phyloP scores from a whole-genome alignment of 495 filamentous ascomycete species.

The Terfezia claveryi region DNA sequence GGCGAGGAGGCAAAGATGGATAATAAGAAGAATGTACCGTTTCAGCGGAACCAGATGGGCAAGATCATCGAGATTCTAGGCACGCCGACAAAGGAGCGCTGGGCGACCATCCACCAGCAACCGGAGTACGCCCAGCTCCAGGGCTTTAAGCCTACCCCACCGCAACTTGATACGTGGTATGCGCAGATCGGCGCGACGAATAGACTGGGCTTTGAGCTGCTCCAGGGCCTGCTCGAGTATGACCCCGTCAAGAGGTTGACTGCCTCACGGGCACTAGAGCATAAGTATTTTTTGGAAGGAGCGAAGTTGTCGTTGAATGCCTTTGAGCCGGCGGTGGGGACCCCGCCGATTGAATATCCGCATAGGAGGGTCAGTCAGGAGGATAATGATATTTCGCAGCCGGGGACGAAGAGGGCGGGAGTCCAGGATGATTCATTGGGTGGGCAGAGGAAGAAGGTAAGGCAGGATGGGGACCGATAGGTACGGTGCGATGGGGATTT shows the following conservation, averaged over 20 bases:
- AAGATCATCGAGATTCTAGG: conserved; percentile 95
- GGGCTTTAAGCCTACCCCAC: conserved; percentile 23
- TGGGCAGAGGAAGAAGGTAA: conserved; percentile 42
- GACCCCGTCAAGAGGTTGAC: conserved; percentile 77
- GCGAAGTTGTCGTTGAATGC: conserved; percentile 28
- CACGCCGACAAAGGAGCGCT: conserved; percentile 66
- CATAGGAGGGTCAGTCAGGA: conserved; percentile 75
- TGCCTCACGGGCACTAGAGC: conserved; percentile 61
- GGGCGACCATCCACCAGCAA: conserved; percentile 61
- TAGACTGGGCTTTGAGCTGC: conserved; percentile 51
- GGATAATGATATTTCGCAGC: conserved; percentile 78
- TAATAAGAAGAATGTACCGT: conserved; percentile 85
- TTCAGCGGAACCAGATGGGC: conserved; percentile 95
- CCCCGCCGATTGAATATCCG: conserved; percentile 68
- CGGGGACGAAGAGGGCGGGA: conserved; percentile 79
- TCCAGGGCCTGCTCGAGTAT: conserved; percentile 68
- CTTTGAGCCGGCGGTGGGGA: conserved; percentile 38
- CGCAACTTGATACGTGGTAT: conserved; percentile 43
- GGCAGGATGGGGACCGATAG: conserved; percentile 27
- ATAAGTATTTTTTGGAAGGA: conserved; percentile 57
- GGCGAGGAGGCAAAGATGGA: conserved; percentile 99
- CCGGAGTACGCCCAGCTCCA: conserved; percentile 56
- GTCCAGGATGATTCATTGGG: conserved; percentile 61
- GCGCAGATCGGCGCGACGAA: conserved; percentile 22
- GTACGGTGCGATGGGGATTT: not conserved